These are phyloP conservation scores for Letharia columbiana DNA, from an alignment of 495 filamentous ascomycete genomes.

Conservation along the genomic window DNA sequence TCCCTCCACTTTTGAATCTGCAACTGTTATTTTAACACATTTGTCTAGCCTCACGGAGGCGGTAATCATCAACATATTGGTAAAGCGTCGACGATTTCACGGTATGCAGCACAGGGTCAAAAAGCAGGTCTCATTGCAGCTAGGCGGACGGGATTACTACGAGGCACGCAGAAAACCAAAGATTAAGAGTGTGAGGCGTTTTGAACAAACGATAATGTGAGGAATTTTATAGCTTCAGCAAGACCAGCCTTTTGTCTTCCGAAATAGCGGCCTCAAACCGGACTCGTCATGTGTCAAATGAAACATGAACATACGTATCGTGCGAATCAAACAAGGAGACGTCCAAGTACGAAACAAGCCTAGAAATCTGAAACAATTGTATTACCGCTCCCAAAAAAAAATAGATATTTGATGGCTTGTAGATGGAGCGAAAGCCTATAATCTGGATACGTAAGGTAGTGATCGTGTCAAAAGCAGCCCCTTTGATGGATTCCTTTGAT, in stretches of 20 bases:
- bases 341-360: slow-evolving; percentile 1
- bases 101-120: slow-evolving; percentile 95
- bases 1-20: background rate
- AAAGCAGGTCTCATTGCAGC: slow-evolving; percentile 99
- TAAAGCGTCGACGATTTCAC: slow-evolving; percentile 98
- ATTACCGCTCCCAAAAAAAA: background rate
- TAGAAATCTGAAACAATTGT: background rate
- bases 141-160: slow-evolving; percentile 95
- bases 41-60: slow-evolving; percentile 85
- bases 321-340: background rate
- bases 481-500: slow-evolving; percentile 6
- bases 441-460: background rate
- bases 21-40: slow-evolving; percentile 29
- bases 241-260: background rate
- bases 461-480: background rate
- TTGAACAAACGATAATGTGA: slow-evolving; percentile 5
- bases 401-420: background rate
- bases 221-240: slow-evolving; percentile 2
- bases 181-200: slow-evolving; percentile 46
- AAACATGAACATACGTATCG: background rate
- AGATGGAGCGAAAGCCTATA: background rate
- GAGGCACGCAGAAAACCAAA: slow-evolving; percentile 99
- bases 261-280: slow-evolving; percentile 4
- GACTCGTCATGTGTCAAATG: background rate
- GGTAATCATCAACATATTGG: slow-evolving; percentile 99